Conservation (phyloP, 352 stramenopile species). For the Phytophthora nicotianae region DNA sequence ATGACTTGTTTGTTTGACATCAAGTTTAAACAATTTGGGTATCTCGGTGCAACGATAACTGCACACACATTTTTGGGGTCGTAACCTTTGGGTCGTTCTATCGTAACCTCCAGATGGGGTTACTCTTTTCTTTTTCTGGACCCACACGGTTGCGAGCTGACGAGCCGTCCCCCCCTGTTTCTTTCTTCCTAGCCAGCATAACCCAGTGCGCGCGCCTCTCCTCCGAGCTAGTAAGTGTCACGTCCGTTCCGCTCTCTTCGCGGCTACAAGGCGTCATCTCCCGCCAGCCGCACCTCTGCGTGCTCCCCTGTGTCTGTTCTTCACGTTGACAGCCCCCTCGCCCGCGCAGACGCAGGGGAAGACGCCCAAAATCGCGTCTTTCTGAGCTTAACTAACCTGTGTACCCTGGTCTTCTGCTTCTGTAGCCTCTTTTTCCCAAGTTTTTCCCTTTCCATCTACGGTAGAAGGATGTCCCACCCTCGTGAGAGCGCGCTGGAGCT, state of each 20-base stretch:
- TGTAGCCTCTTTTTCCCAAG: slow-evolving; percentile 23
- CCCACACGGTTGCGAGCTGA: slow-evolving; percentile 17
- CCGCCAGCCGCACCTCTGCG: not conserved
- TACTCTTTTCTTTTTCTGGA: slow-evolving; percentile 12
- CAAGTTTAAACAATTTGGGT: no score
- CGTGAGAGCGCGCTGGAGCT: slow-evolving; percentile 93
- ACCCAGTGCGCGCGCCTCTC: slow-evolving; percentile 34
- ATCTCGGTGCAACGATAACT: no score
- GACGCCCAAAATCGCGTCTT: not conserved
- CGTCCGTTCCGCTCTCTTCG: slow-evolving; percentile 1
- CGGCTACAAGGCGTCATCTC: not conserved
- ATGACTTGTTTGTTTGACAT: no score
- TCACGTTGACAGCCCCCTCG: not conserved
- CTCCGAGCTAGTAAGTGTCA: slow-evolving; percentile 35
- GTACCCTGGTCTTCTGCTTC: not conserved
- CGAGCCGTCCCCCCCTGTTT: slow-evolving; percentile 44
- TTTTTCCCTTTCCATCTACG: slow-evolving; percentile 15
- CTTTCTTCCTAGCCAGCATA: slow-evolving; percentile 44
- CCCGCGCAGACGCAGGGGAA: slow-evolving; percentile 9
- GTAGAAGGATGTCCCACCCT: slow-evolving; percentile 59
- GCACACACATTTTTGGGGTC: no score
- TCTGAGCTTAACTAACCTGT: slow-evolving; percentile 17
- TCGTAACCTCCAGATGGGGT: slow-evolving; percentile 1
- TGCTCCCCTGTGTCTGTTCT: slow-evolving; percentile 18
- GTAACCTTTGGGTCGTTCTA: slow-evolving; percentile 7